These are phyloP conservation scores for Linnemannia zychae DNA, from an alignment of 192 early-diverging fungal species.

Conservation along the genomic window DNA sequence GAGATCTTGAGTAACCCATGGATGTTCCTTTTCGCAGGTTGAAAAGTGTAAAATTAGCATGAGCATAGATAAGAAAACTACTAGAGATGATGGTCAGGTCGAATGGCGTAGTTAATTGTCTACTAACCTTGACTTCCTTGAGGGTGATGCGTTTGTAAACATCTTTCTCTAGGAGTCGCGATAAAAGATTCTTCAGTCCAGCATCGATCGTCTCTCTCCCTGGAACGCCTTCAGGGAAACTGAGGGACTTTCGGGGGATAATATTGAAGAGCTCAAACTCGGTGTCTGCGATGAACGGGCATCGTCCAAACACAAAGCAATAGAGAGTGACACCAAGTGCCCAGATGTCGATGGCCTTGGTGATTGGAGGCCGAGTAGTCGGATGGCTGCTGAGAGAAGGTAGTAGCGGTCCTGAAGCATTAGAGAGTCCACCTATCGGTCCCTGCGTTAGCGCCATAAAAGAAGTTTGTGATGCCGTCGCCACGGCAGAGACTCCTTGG, in stretches of 20 bases:
- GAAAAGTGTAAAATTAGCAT: neutral
- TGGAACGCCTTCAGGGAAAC: constrained; percentile 67
- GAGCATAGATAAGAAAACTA: neutral
- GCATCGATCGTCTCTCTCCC: constrained; percentile 63
- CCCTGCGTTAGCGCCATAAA: constrained; percentile 20
- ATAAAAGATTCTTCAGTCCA: constrained; percentile 80
- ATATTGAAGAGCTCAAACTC: constrained; percentile 97
- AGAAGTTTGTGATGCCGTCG: constrained; percentile 40
- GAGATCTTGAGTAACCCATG: constrained; percentile 89
- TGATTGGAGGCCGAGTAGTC: constrained; percentile 64
- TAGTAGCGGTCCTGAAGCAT: constrained; percentile 2
- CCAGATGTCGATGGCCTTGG: constrained; percentile 97
- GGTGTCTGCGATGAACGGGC: constrained; percentile 95
- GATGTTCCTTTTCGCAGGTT: constrained; percentile 71
- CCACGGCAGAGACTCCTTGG: constrained; percentile 19
- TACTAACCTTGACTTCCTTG: constrained; percentile 87
- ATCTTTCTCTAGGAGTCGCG: constrained; percentile 88
- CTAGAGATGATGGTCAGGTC: neutral
- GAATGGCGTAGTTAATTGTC: neutral
- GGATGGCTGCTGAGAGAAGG: constrained; percentile 8
- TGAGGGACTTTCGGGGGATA: constrained; percentile 80
- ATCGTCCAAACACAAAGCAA: constrained; percentile 91
- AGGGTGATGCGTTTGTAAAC: constrained; percentile 85
- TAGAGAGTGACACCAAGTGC: constrained; percentile 98
- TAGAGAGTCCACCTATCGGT: constrained; percentile 13